These are phyloP conservation scores for Avena insularis DNA, from an alignment of 176 grass and related monocot genomes.

Conservation along the genomic window DNA sequence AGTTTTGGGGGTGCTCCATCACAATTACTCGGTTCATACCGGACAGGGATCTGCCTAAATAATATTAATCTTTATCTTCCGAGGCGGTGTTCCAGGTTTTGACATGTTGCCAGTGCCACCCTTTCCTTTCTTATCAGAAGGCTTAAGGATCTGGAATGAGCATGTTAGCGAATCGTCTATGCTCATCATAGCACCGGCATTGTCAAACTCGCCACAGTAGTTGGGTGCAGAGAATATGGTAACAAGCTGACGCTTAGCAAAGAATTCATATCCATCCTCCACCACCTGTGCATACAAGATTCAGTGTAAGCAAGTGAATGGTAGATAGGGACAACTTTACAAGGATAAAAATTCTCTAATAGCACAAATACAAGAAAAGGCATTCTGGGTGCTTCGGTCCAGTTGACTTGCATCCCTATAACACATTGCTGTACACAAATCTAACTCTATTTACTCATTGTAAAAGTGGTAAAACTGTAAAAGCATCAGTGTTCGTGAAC, in stretches of 20 bases:
- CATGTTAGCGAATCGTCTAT: conserved; percentile 72
- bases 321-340: conserved; percentile 5
- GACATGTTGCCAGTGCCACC: conserved; percentile 45
- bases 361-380: neutral
- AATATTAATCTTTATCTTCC: conserved; percentile 68
- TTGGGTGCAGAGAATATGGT: conserved; percentile 94
- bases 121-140: conserved; percentile 85
- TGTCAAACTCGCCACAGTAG: conserved; percentile 85
- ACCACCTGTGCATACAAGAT: conserved; percentile 55
- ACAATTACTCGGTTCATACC: conserved; percentile 28
- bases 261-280: conserved; percentile 85
- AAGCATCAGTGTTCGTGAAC: neutral
- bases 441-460: neutral
- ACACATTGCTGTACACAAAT: neutral
- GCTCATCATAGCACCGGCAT: conserved; percentile 86
- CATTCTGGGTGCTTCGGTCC: neutral
- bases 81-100: conserved; percentile 67
- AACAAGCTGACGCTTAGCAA: conserved; percentile 71
- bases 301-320: neutral
- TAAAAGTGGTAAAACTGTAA: neutral
- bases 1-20: conserved; percentile 37
- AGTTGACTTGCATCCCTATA: conserved; percentile 14
- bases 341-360: conserved; percentile 17
- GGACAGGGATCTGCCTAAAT: conserved; percentile 35
- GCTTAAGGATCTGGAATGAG: conserved; percentile 84